Conservation (phyloP, 2,329 filamentous ascomycete species). For the Ustilaginoidea virens region DNA sequence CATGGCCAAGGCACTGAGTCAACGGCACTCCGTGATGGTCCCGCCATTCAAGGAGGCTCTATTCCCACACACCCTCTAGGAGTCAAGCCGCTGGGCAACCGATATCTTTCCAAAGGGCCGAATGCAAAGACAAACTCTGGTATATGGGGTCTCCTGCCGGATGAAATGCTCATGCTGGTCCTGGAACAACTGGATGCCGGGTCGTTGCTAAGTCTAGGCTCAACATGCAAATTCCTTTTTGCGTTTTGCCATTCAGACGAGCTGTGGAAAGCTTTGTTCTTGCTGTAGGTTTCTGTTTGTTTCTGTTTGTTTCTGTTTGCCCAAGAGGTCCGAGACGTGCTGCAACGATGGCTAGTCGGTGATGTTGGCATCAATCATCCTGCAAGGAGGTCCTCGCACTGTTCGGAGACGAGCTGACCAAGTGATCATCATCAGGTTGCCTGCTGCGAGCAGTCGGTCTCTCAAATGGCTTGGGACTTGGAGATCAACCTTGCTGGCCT, state of each 20-base stretch:
- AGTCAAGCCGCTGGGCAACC: conserved; percentile 78
- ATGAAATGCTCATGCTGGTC: conserved; percentile 63
- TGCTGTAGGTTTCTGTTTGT: conserved; percentile 51
- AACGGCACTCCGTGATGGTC: not conserved
- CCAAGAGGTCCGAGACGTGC: no score
- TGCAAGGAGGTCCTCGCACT: no score
- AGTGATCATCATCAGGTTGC: no score
- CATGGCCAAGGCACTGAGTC: not conserved
- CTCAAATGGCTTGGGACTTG: conserved; percentile 64
- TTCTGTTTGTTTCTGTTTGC: not conserved
- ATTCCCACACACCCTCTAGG: conserved; percentile 70
- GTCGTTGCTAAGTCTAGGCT: conserved; percentile 50
- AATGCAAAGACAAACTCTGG: conserved; percentile 56
- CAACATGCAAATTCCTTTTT: conserved; percentile 73
- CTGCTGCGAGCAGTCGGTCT: conserved; percentile 15
- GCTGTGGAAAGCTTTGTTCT: conserved; percentile 73
- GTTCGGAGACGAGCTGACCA: no score
- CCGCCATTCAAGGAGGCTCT: conserved; percentile 18
- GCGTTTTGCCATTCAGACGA: conserved; percentile 76
- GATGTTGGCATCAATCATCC: no score
- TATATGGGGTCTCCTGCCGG: conserved; percentile 51
- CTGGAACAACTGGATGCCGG: conserved; percentile 58
- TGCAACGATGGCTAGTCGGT: no score
- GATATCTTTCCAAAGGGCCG: conserved; percentile 46
- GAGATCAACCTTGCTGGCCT: conserved; percentile 60